These are phyloP conservation scores for Luffa acutangula DNA, from an alignment of 306 rosid genomes.

Conservation along the genomic window DNA sequence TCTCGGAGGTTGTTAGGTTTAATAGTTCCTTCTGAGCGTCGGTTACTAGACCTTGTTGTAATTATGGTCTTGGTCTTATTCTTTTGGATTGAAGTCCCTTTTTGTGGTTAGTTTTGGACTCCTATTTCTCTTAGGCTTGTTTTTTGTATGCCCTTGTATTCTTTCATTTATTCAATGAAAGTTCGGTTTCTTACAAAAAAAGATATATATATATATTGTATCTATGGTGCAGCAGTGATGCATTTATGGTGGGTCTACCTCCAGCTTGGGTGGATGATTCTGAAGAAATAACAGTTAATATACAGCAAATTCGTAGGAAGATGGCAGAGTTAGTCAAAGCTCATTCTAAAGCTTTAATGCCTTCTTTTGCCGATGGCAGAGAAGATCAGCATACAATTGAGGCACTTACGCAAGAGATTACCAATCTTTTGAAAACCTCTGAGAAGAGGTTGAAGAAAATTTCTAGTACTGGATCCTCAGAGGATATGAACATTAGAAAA, in stretches of 20 bases:
- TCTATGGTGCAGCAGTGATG: conserved; percentile 43
- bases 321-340: conserved; percentile 56
- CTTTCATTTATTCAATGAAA: no score
- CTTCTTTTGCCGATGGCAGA: conserved; percentile 62
- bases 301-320: conserved; percentile 44
- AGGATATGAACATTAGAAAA: conserved; percentile 56
- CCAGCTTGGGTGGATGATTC: conserved; percentile 86
- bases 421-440: conserved; percentile 49
- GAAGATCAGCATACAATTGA: conserved; percentile 58
- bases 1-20: no score
- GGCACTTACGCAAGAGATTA: conserved; percentile 56
- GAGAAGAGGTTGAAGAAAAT: conserved; percentile 48
- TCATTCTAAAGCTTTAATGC: conserved; percentile 64
- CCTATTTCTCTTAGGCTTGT: no score
- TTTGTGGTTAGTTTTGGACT: no score
- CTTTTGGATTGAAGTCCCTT: no score
- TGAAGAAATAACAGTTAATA: conserved; percentile 47
- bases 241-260: conserved; percentile 58
- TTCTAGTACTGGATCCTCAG: conserved; percentile 47
- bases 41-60: no score
- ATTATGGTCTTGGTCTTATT: no score
- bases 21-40: no score
- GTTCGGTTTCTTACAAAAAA: no score
- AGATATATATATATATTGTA: neutral
- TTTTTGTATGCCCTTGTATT: no score